Evolutionary conservation across 176 grass and related monocot species (phyloP).

Genomic region (Paspalum vaginatum): DNA sequence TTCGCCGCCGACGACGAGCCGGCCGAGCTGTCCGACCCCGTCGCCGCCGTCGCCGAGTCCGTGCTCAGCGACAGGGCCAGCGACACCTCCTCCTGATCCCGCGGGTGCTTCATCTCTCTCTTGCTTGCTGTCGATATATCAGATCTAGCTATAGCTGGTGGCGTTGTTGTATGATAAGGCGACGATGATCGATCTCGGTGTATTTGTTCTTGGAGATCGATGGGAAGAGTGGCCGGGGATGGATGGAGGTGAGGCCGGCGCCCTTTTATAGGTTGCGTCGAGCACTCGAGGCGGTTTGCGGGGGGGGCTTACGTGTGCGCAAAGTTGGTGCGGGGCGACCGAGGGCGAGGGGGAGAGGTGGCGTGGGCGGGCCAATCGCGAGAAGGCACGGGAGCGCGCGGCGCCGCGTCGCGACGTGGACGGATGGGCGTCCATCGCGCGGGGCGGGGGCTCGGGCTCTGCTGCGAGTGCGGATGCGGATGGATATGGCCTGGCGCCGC

Average conservation of each 20-base stretch:
- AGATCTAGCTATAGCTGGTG: no score
- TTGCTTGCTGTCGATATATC: no score
- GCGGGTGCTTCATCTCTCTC: constrained; percentile 15
- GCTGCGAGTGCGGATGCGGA: no score
- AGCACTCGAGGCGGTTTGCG: not conserved
- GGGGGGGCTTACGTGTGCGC: constrained; percentile 14
- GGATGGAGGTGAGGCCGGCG: not conserved
- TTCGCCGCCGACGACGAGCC: not conserved
- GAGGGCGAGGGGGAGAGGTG: not conserved
- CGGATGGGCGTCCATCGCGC: not conserved
- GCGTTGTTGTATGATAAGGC: no score
- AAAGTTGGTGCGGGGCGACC: not conserved
- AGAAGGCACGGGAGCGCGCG: constrained; percentile 23
- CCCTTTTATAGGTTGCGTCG: constrained; percentile 30
- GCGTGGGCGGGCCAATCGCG: constrained; percentile 2
- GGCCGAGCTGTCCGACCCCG: not conserved
- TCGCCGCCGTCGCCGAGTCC: not conserved
- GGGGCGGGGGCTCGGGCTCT: not conserved
- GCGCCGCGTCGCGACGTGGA: constrained; percentile 44
- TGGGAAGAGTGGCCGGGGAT: not conserved
- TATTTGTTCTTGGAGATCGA: no score
- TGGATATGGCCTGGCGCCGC: no score
- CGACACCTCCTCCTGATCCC: constrained; percentile 24
- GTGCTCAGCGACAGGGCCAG: constrained; percentile 44
- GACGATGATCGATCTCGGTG: no score